Evolutionary conservation across 345 rosid genomes (phyloP), one percentile per base, ranked within the genome.

Genomic region (Jatropha curcas): DNA sequence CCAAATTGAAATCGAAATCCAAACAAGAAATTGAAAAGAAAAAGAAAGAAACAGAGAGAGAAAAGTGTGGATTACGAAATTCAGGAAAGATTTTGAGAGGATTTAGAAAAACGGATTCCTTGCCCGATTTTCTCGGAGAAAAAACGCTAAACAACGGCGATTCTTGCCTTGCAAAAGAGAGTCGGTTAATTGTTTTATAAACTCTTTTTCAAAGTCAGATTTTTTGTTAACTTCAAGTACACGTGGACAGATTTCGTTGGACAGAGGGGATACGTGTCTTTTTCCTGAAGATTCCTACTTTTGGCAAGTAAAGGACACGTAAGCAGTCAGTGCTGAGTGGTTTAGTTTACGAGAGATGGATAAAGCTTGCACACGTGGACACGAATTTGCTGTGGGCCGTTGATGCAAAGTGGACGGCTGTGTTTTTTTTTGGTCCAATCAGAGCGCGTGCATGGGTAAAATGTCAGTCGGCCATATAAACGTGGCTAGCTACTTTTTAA

Each of bases 161-260:
- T 84, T 84, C 81, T 78, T 78, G 71, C 71, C 88, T 74, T 79
- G 75, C 74, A 62, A 70, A n/a, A 74, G 57, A 30, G 71, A 62
- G 80, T 71, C 53, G 65, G 51, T 68, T 80, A 13, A 48, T 60
- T 53, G 5, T 12, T n/a, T n/a, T n/a, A n/a, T n/a, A n/a, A n/a
- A n/a, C n/a, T n/a, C n/a, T n/a, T n/a, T n/a, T n/a, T n/a, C 0
- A 7, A 24, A 10, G 34, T 4, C 0, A n/a, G n/a, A 14, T 0
- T 14, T 16, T 46, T 24, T 17, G n/a, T 2, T 7, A 34, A 13
- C 5, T 8, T 2, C 7, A 17, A 0, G 7, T 60, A 55, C 76
- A 79, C 85, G 85, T 77, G 80, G 79, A 45, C 1, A 1, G 3
- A 8, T 4, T 0, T 60, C 10, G 33, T 50, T 79, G 83, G 76